phyloP scores from a whole-genome alignment of 2,329 filamentous ascomycete genomes.

The Fusarium paranaense region DNA sequence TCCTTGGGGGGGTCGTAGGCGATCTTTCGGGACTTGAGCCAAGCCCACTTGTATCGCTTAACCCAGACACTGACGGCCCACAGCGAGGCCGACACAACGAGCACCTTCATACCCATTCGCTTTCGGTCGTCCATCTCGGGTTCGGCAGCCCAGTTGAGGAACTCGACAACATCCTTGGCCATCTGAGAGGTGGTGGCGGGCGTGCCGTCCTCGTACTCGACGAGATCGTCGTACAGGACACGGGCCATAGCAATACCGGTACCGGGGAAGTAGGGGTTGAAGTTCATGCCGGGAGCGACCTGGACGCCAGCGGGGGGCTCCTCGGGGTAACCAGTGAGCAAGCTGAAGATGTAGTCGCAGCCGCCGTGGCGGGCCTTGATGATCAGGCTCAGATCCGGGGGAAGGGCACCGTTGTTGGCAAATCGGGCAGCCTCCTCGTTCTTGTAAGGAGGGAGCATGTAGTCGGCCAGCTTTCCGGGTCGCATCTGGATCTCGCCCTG shows the following conservation, averaged over 20 bases:
- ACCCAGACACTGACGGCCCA: conserved; percentile 94
- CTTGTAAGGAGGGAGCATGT: conserved; percentile 94
- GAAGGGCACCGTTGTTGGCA: conserved; percentile 97
- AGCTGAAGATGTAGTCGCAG: conserved; percentile 97
- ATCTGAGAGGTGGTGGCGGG: conserved; percentile 97
- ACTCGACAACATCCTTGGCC: conserved; percentile 99
- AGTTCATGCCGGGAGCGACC: conserved; percentile 93
- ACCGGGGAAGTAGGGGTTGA: conserved; percentile 99
- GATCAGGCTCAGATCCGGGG: conserved; percentile 97
- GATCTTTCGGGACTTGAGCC: conserved; percentile 95
- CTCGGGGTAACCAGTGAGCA: conserved; percentile 97
- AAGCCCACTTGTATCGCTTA: conserved; percentile 99
- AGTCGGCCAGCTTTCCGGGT: conserved; percentile 97
- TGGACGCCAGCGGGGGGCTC: conserved; percentile 90
- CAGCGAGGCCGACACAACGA: conserved; percentile 82
- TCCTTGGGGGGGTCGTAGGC: conserved; percentile 82
- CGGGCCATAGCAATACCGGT: conserved; percentile 99
- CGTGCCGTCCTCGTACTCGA: conserved; percentile 98
- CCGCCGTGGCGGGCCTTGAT: conserved; percentile 98
- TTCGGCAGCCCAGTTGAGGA: conserved; percentile 99
- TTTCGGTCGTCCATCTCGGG: conserved; percentile 99
- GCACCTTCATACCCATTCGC: conserved; percentile 99
- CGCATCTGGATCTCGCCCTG: conserved; percentile 98
- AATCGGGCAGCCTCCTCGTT: conserved; percentile 98
- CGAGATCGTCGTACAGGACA: conserved; percentile 96